Conservation (phyloP, 148 eudicot species). For the Amaranthus hypochondriacus region DNA sequence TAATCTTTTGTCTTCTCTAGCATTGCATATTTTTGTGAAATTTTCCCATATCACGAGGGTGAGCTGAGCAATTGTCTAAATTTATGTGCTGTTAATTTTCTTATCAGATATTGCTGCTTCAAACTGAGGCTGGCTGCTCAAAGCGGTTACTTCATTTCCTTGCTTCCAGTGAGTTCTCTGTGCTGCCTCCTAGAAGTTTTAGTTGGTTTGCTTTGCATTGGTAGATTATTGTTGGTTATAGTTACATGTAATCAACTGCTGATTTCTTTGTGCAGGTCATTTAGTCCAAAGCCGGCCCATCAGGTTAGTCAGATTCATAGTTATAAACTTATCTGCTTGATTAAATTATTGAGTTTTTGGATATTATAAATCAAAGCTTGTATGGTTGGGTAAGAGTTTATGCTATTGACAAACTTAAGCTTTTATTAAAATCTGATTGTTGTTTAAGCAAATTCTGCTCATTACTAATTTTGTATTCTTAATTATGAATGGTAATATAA, state of each 20-base stretch:
- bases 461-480: no score
- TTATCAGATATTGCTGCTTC: not conserved
- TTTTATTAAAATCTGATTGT: no score
- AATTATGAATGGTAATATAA: no score
- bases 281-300: conserved; percentile 6
- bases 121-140: conserved; percentile 18
- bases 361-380: no score
- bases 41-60: no score
- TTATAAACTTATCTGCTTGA: not conserved
- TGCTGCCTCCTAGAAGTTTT: not conserved
- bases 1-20: no score
- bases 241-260: not conserved
- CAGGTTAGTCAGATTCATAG: conserved; percentile 22
- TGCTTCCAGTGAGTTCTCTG: conserved; percentile 19
- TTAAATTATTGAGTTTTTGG: no score
- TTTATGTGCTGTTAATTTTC: not conserved
- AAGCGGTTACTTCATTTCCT: conserved; percentile 16
- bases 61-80: no score
- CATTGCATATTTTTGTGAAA: no score
- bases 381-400: no score
- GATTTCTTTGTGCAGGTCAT: conserved; percentile 21
- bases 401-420: no score
- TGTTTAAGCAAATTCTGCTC: no score
- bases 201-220: not conserved
- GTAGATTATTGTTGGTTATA: not conserved